Base-by-base conservation (phyloP, 768 basidiomycete species). In the Pulveroboletus frians region DNA sequence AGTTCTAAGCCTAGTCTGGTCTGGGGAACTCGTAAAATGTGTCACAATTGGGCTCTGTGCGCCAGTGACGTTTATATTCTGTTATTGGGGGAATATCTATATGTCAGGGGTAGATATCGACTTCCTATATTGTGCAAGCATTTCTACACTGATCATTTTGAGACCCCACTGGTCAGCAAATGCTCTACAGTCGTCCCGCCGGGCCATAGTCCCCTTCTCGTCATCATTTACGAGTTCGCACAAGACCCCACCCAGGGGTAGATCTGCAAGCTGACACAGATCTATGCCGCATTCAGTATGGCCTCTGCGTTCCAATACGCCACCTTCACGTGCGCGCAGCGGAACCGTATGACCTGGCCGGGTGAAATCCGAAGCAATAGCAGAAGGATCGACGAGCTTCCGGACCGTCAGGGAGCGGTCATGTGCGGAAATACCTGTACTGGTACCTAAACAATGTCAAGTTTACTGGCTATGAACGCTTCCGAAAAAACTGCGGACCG, bases 191-290 rank as follows among this genome's bases (percentile, higher is more conserved):
- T 93, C 94, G 61, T 98, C 94, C 31, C 92, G 72, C 15, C 94
- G 75, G n/a, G 93, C 90, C 96, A 99, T 99, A 14, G 77, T 83
- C 0, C 96, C 96, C 57, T 78, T 70, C 13, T 78, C 78, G 64
- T 97, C 85, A 55, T 97, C 92, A 47, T 97, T 95, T 14, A 98
- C 93, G 32, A 98, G 72, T 66, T 99, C 96, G 63, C 96, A 98
- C 30, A 99, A 78, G 0, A 98, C 75, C 6, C 93, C 95, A 0
- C 71, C 70, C 4, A 80, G 77, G 13, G 77, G 71, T 45, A 78
- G 48, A 77, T 79, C 39, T 3, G 92, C 83, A 38, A 97, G 73
- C 39, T 69, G 66, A 65, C 95, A 98, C 6, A 99, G 73, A 56
- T 99, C 96, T 40, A 95, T 77, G 5, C 80, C 84, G 41, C 86